These are phyloP conservation scores for Scedosporium minutisporum DNA, from an alignment of 2,329 filamentous ascomycete genomes.

Conservation along the genomic window DNA sequence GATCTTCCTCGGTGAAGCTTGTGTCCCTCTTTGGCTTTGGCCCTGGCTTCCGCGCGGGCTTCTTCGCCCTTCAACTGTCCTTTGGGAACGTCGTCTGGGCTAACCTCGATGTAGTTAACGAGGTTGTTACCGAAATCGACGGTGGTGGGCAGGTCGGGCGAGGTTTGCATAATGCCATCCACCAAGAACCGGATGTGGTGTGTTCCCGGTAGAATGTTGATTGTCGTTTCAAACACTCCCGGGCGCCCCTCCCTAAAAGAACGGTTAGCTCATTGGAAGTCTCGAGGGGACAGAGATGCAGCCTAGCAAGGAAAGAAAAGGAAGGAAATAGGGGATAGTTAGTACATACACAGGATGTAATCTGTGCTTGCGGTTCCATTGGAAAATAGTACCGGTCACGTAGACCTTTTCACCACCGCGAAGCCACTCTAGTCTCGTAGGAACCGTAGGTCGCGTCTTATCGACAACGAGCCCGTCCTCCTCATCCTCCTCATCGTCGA, in stretches of 20 bases:
- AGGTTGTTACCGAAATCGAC: slow-evolving; percentile 97
- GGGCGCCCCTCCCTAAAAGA: slow-evolving; percentile 39
- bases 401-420: slow-evolving; percentile 81
- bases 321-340: not conserved
- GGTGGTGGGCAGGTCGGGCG: slow-evolving; percentile 78
- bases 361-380: slow-evolving; percentile 91
- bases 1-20: slow-evolving; percentile 43
- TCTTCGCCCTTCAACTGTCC: slow-evolving; percentile 16
- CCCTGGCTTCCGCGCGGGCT: not conserved
- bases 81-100: slow-evolving; percentile 56
- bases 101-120: slow-evolving; percentile 96
- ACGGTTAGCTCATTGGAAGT: not conserved
- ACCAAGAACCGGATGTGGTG: slow-evolving; percentile 96
- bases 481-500: slow-evolving; percentile 67
- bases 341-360: slow-evolving; percentile 71
- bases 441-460: slow-evolving; percentile 68
- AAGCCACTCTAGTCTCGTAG: slow-evolving; percentile 78
- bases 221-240: slow-evolving; percentile 62
- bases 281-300: no score
- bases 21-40: slow-evolving; percentile 22
- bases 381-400: slow-evolving; percentile 93
- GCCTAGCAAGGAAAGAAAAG: no score
- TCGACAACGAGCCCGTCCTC: slow-evolving; percentile 68
- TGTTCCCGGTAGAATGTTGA: slow-evolving; percentile 83
- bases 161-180: slow-evolving; percentile 86